Evolutionary conservation across 805 yeast species (phyloP).

Genomic region (Priceomyces fermenticarens): DNA sequence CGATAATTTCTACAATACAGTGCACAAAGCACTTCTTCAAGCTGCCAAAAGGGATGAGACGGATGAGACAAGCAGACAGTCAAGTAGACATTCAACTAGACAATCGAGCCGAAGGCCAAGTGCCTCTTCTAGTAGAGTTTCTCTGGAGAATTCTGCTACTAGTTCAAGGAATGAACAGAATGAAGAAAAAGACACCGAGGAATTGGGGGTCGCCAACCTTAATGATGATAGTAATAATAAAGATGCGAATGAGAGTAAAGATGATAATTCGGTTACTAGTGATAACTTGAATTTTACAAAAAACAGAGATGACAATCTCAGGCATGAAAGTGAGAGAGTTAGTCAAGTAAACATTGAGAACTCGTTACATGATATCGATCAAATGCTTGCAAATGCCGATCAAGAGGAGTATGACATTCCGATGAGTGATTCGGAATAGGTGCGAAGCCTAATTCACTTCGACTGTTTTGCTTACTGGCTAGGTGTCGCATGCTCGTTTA

Average conservation of each 20-base stretch:
- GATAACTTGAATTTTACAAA: not conserved
- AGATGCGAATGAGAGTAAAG: conserved; percentile 12
- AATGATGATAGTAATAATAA: conserved; percentile 21
- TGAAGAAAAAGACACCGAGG: not conserved
- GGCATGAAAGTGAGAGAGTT: too few species aligned
- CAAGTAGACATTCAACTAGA: conserved; percentile 7
- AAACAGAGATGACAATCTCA: conserved; percentile 2
- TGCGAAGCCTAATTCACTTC: not conserved
- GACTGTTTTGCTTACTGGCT: not conserved
- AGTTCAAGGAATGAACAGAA: conserved; percentile 11
- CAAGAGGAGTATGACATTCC: conserved; percentile 35
- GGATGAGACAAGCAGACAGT: conserved; percentile 6
- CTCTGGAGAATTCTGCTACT: not conserved
- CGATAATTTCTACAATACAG: conserved; percentile 25
- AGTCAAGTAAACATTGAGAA: conserved; percentile 10
- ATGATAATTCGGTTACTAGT: conserved; percentile 4
- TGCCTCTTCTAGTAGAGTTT: not conserved
- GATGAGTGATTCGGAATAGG: conserved; percentile 13
- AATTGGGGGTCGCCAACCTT: too few species aligned
- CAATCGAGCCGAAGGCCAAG: conserved; percentile 9
- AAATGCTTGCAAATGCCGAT: conserved; percentile 36
- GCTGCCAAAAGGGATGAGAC: conserved; percentile 20
- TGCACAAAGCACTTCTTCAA: conserved; percentile 20
- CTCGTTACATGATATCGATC: conserved; percentile 28
- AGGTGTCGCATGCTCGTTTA: not conserved